Evolutionary conservation across 345 rosid species (phyloP).

Genomic region (Theobroma cacao): DNA sequence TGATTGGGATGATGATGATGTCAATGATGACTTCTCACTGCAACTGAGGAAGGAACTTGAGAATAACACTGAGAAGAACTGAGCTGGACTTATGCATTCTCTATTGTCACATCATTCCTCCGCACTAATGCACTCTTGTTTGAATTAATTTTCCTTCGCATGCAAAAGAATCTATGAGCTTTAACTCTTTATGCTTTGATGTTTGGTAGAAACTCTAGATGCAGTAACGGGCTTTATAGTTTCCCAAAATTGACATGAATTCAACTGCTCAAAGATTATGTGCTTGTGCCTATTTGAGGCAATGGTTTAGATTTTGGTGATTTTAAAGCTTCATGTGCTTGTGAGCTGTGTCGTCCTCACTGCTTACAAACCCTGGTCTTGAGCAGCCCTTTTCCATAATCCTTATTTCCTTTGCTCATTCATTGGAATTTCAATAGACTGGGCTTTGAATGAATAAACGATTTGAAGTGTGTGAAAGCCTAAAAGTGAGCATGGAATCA

Average conservation of each 20-base stretch:
- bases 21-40: conserved; percentile 44
- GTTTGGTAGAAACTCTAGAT: background rate
- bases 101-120: background rate
- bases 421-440: too few species aligned
- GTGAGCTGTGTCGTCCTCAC: background rate
- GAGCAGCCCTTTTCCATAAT: background rate
- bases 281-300: background rate
- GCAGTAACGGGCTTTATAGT: background rate
- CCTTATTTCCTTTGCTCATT: background rate
- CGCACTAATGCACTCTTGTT: background rate
- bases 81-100: conserved; percentile 8
- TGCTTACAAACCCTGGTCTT: background rate
- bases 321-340: background rate
- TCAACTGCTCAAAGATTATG: background rate
- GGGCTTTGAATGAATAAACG: too few species aligned
- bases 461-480: too few species aligned
- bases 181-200: background rate
- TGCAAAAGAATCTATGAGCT: conserved; percentile 7
- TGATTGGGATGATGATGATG: conserved; percentile 19
- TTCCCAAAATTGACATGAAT: background rate
- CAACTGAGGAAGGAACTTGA: conserved; percentile 88
- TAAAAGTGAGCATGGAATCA: too few species aligned
- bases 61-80: conserved; percentile 48
- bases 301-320: background rate
- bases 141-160: background rate